phyloP scores from a whole-genome alignment of 176 grass and related monocot genomes.

The Pharus latifolius region DNA sequence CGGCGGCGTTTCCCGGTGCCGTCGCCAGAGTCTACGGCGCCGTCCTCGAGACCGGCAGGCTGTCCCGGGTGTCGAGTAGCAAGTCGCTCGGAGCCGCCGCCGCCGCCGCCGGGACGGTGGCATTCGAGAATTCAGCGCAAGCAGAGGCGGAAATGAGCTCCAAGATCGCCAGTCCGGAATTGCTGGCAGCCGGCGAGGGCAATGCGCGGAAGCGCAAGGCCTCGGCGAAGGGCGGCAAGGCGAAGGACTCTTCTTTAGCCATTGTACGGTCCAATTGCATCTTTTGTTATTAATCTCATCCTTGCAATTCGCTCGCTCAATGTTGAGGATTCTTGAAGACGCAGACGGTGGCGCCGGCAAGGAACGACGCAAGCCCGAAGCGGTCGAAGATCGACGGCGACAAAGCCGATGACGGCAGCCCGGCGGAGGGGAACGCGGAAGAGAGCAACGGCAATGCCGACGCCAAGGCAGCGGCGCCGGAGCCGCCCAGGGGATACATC shows the following conservation, averaged over 20 bases:
- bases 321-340: neutral
- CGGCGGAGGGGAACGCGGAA: neutral
- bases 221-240: slow-evolving; percentile 27
- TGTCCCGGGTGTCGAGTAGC: slow-evolving; percentile 40
- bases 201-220: slow-evolving; percentile 42
- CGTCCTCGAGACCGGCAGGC: slow-evolving; percentile 17
- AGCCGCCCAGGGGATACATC: slow-evolving; percentile 51
- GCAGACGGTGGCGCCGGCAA: slow-evolving; percentile 7
- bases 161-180: neutral
- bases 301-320: too few species aligned
- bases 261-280: neutral
- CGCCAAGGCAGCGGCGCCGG: neutral
- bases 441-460: neutral
- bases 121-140: neutral
- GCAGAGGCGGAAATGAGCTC: neutral
- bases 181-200: neutral
- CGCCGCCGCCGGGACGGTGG: neutral
- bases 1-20: neutral
- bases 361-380: slow-evolving; percentile 30
- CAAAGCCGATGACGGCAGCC: neutral
- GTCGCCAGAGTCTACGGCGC: neutral
- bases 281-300: neutral
- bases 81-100: slow-evolving; percentile 20
- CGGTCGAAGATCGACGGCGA: slow-evolving; percentile 10
- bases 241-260: slow-evolving; percentile 3